Percentiles rank a stretch among this genome's conserved stretches.
phyloP scores from a whole-genome alignment of 1,284 basidiomycete species.

The Moesziomyces sp. region DNA sequence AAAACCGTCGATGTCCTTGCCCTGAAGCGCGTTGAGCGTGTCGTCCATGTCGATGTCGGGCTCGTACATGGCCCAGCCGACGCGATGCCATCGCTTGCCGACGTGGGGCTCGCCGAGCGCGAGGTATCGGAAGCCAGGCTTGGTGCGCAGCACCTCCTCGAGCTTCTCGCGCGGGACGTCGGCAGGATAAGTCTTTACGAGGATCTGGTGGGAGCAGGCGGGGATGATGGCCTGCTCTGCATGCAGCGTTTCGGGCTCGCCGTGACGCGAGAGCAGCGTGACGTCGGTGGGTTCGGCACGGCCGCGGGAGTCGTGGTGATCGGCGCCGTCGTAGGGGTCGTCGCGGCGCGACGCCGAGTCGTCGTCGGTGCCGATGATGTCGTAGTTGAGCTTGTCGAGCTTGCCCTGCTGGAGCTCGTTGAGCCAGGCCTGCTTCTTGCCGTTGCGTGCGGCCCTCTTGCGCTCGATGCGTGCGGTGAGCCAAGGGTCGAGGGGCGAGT shows the following conservation, averaged over 20 bases:
- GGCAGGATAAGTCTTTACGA: slow-evolving; percentile 55
- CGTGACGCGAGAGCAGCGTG: slow-evolving; percentile 42
- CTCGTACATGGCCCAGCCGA: slow-evolving; percentile 63
- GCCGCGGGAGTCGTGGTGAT: slow-evolving; percentile 20
- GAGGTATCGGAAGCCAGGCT: slow-evolving; percentile 58
- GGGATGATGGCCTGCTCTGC: slow-evolving; percentile 51
- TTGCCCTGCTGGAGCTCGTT: slow-evolving; percentile 51
- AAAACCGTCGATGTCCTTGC: slow-evolving; percentile 46
- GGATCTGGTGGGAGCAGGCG: slow-evolving; percentile 51
- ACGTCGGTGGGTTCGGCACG: slow-evolving; percentile 34
- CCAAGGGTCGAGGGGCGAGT: slow-evolving; percentile 40
- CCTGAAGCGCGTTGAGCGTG: slow-evolving; percentile 49
- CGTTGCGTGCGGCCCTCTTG: slow-evolving; percentile 48
- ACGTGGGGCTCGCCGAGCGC: slow-evolving; percentile 62
- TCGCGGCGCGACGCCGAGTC: slow-evolving; percentile 4
- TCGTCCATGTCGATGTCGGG: slow-evolving; percentile 49
- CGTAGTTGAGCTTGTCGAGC: slow-evolving; percentile 56
- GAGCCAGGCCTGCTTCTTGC: slow-evolving; percentile 57
- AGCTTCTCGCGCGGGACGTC: slow-evolving; percentile 48
- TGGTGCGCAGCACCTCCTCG: slow-evolving; percentile 48
- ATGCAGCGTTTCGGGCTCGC: slow-evolving; percentile 30
- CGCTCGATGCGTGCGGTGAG: slow-evolving; percentile 34
- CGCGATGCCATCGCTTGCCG: slow-evolving; percentile 52
- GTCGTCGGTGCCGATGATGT: slow-evolving; percentile 31
- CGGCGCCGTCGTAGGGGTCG: slow-evolving; percentile 17